Conservation (phyloP, 805 yeast genomes). For the Saccharomycopsis schoenii region DNA sequence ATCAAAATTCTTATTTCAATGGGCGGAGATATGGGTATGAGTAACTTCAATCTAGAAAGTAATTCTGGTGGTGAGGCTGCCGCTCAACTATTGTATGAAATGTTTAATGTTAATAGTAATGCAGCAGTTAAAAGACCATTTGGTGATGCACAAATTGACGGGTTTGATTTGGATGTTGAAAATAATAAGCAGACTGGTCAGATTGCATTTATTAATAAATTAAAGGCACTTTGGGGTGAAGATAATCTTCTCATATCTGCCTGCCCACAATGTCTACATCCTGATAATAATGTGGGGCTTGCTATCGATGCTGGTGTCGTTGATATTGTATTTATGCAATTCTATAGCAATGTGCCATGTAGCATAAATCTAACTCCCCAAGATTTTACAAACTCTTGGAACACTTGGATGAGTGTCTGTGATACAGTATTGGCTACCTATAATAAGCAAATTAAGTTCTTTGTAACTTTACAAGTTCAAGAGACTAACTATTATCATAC, state of each 20-base stretch:
- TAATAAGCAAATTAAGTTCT: conserved; percentile 5
- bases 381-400: conserved; percentile 6
- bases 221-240: conserved; percentile 28
- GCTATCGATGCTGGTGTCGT: conserved; percentile 34
- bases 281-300: conserved; percentile 38
- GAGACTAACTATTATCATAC: conserved; percentile 1
- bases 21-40: conserved; percentile 58
- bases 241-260: conserved; percentile 47
- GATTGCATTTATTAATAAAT: conserved; percentile 32
- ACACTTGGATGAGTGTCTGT: conserved; percentile 3
- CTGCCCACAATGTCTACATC: conserved; percentile 59
- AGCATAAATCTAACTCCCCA: background rate
- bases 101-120: conserved; percentile 40
- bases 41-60: conserved; percentile 73
- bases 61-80: conserved; percentile 64
- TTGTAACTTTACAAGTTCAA: conserved; percentile 5
- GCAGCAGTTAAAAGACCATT: conserved; percentile 4
- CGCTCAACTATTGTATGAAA: conserved; percentile 51
- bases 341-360: conserved; percentile 46
- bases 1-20: conserved; percentile 68
- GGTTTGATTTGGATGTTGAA: conserved; percentile 15
- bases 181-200: conserved; percentile 37
- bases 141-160: conserved; percentile 11
- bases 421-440: background rate
- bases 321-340: conserved; percentile 54